Conservation (phyloP, 2,329 filamentous ascomycete species). For the Aspergillus piperis region DNA sequence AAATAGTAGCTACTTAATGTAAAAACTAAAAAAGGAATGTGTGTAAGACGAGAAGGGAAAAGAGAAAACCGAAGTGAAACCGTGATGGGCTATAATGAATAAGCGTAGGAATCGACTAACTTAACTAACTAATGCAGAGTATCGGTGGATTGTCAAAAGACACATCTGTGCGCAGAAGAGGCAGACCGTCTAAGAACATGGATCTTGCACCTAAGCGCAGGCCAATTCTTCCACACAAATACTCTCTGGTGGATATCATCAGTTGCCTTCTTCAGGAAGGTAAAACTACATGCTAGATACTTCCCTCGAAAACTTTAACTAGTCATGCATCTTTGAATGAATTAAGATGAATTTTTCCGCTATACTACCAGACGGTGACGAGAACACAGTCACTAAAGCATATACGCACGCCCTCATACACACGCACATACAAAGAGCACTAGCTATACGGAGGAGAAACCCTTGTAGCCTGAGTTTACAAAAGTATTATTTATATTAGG, state of each 20-base stretch:
- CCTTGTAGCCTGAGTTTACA: no score
- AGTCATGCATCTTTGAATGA: not conserved
- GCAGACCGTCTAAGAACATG: not conserved
- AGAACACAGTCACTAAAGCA: no score
- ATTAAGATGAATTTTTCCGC: not conserved
- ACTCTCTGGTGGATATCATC: not conserved
- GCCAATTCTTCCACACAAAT: not conserved
- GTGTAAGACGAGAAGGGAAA: not conserved
- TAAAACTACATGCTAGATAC: no score
- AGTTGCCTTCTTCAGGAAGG: not conserved
- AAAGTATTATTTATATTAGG: not conserved
- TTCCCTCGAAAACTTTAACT: not conserved
- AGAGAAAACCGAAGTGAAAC: not conserved
- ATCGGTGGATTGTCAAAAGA: not conserved
- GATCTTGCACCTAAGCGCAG: not conserved
- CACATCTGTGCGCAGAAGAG: slow-evolving; percentile 5
- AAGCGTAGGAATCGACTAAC: not conserved
- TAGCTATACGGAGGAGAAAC: no score
- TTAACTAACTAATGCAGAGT: slow-evolving; percentile 5
- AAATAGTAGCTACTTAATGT: not conserved
- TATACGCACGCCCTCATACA: no score
- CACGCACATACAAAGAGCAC: no score
- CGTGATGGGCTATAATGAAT: not conserved
- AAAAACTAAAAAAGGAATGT: no score
- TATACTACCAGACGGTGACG: not conserved